Evolutionary conservation across 2,329 filamentous ascomycete genomes (phyloP).

Genomic region (Arthrobotrys sinensis): DNA sequence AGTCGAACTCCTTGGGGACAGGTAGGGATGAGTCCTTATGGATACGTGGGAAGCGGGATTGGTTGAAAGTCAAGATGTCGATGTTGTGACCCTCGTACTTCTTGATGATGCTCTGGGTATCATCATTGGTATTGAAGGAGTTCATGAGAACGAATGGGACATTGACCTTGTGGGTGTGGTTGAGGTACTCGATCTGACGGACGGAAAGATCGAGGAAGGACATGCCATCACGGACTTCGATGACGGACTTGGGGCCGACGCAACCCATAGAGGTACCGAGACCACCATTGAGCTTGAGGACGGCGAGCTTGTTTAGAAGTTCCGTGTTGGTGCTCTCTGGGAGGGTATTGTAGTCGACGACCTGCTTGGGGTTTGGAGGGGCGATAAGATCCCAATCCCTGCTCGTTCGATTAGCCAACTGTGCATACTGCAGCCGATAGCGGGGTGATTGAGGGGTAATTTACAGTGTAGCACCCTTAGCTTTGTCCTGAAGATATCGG

Average conservation of each 20-base stretch:
- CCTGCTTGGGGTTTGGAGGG: slow-evolving; percentile 91
- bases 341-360: slow-evolving; percentile 93
- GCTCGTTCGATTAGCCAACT: slow-evolving; percentile 63
- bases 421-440: slow-evolving; percentile 40
- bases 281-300: slow-evolving; percentile 99
- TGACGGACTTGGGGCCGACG: slow-evolving; percentile 98
- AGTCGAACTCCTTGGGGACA: slow-evolving; percentile 89
- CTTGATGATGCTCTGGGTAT: slow-evolving; percentile 99
- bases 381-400: slow-evolving; percentile 98
- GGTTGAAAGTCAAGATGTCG: slow-evolving; percentile 99
- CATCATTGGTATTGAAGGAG: slow-evolving; percentile 99
- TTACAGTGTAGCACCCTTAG: slow-evolving; percentile 92
- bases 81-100: slow-evolving; percentile 99
- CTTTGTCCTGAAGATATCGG: slow-evolving; percentile 98
- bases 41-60: slow-evolving; percentile 97
- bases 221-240: slow-evolving; percentile 99
- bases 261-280: slow-evolving; percentile 99
- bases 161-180: slow-evolving; percentile 97
- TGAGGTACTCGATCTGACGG: slow-evolving; percentile 98
- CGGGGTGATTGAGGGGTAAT: slow-evolving; percentile 65
- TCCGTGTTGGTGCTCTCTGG: slow-evolving; percentile 90
- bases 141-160: slow-evolving; percentile 99
- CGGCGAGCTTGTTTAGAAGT: slow-evolving; percentile 96
- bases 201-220: slow-evolving; percentile 99
- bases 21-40: slow-evolving; percentile 98